These are phyloP conservation scores for Solanum pimpinellifolium DNA, from an alignment of 257 asterid species.

Conservation along the genomic window DNA sequence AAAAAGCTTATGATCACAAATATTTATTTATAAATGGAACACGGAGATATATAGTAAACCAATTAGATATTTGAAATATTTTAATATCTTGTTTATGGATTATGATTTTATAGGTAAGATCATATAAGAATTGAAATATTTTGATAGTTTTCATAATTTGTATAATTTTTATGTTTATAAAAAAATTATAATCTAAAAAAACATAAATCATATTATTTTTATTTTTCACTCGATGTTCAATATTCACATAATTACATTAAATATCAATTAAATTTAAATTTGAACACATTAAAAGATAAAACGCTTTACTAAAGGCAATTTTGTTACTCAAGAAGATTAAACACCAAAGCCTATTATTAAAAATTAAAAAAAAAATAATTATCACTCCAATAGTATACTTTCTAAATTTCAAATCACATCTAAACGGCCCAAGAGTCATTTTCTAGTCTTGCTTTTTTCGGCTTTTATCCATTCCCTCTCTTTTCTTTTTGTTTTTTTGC, in stretches of 20 bases:
- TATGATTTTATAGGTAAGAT: not conserved
- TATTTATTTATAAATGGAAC: too few relatives aligned
- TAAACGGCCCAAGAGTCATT: not conserved
- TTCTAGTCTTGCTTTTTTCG: not conserved
- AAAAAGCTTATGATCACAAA: too few relatives aligned
- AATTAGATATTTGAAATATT: too few relatives aligned
- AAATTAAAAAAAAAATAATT: too few relatives aligned
- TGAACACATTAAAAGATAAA: too few relatives aligned
- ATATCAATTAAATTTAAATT: too few relatives aligned
- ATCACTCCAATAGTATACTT: not conserved
- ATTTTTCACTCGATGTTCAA: not conserved
- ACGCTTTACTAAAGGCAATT: not conserved
- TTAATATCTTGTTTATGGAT: too few relatives aligned
- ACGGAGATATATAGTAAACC: too few relatives aligned
- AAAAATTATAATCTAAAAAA: too few relatives aligned
- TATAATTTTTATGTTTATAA: not conserved
- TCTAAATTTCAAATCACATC: not conserved
- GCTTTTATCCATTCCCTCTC: not conserved
- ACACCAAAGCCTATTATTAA: not conserved
- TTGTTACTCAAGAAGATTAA: too few relatives aligned
- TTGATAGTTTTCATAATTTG: not conserved
- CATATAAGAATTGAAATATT: too few relatives aligned
- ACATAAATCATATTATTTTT: too few relatives aligned
- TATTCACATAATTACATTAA: not conserved
- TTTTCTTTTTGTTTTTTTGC: not conserved